Evolutionary conservation across 148 eudicot species (phyloP).

Genomic region (Rhododendron mucronatum): DNA sequence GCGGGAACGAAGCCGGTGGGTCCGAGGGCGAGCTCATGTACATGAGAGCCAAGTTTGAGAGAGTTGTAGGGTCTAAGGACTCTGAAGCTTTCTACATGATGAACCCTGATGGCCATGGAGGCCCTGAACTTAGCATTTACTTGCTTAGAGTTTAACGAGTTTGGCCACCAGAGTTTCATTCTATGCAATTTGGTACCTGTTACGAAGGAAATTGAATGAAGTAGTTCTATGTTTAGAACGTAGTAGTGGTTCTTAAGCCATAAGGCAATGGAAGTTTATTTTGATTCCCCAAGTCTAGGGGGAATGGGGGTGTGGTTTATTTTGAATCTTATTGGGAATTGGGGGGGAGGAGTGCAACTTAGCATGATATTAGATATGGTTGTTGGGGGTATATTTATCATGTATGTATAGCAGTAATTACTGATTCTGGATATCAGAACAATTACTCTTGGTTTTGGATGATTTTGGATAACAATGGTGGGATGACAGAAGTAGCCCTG

Average conservation of each 20-base stretch:
- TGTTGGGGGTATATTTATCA: not conserved
- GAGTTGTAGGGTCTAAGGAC: conserved; percentile 68
- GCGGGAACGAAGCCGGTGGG: not conserved
- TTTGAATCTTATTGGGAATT: conserved; percentile 1
- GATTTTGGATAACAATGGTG: not conserved
- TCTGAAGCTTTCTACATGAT: conserved; percentile 80
- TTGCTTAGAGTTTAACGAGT: conserved; percentile 37
- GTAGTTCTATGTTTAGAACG: not conserved
- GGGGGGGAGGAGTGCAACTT: not conserved
- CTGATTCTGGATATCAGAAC: not conserved
- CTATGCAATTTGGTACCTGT: not conserved
- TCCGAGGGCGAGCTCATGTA: conserved; percentile 74
- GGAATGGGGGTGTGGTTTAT: not conserved
- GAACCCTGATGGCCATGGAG: conserved; percentile 57
- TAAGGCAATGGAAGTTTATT: not conserved
- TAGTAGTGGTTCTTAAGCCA: not conserved
- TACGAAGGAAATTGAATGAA: not conserved
- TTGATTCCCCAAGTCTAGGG: not conserved
- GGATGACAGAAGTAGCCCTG: not conserved
- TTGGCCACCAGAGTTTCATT: not conserved
- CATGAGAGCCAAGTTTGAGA: conserved; percentile 84
- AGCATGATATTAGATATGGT: not conserved
- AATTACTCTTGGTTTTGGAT: not conserved
- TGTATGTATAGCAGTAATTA: not conserved
- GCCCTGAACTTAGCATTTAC: conserved; percentile 62